These are phyloP conservation scores for Prunus armeniaca DNA, from an alignment of 306 rosid species.

Conservation along the genomic window DNA sequence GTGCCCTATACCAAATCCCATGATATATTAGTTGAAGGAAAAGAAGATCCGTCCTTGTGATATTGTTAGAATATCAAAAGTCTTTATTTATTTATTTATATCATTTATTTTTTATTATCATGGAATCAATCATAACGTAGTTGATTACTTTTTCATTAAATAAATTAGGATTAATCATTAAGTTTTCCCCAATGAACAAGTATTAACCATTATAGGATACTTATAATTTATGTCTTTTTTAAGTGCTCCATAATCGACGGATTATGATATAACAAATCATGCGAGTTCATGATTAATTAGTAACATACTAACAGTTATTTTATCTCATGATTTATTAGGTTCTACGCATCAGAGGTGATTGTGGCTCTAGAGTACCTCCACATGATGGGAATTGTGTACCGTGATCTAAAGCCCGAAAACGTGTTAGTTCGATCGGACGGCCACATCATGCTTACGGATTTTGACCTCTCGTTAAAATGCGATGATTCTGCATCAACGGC, in stretches of 20 bases:
- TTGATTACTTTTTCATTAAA: background rate
- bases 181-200: background rate
- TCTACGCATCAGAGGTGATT: conserved; percentile 75
- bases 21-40: background rate
- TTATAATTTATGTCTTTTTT: background rate
- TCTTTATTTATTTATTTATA: background rate
- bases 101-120: background rate
- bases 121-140: background rate
- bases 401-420: conserved; percentile 80
- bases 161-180: background rate
- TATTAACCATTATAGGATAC: background rate
- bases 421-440: conserved; percentile 78
- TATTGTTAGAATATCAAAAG: background rate
- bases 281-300: background rate
- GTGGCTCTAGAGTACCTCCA: conserved; percentile 84
- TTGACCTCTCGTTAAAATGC: conserved; percentile 63
- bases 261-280: conserved; percentile 2
- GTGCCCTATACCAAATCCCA: background rate
- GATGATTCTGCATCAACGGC: conserved; percentile 47
- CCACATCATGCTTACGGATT: conserved; percentile 80
- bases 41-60: background rate
- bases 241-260: background rate
- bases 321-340: conserved; percentile 40
- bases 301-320: background rate
- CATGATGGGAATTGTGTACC: conserved; percentile 90